Conservation (phyloP, 495 filamentous ascomycete species). For the Elasticomyces elasticus region DNA sequence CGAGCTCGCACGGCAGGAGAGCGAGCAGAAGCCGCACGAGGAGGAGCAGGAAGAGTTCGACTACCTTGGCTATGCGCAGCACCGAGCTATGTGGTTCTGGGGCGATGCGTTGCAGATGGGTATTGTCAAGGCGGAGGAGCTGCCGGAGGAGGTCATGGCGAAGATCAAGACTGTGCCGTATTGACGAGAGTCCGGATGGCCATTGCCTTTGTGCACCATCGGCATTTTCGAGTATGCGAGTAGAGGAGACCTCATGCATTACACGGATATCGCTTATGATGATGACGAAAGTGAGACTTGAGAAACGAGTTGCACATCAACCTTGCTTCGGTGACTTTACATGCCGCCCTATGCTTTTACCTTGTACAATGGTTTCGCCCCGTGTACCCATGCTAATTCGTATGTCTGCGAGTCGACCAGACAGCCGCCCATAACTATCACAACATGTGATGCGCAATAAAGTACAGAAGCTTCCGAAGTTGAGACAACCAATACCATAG, state of each 20-base stretch:
- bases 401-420: not conserved
- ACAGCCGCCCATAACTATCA: conserved; percentile 1
- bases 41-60: conserved; percentile 67
- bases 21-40: conserved; percentile 27
- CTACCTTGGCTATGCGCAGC: conserved; percentile 82
- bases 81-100: conserved; percentile 87
- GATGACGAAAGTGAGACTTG: not conserved
- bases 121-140: conserved; percentile 57
- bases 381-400: not conserved
- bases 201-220: not conserved
- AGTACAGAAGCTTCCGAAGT: not conserved
- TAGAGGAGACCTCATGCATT: too few species aligned
- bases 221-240: not conserved
- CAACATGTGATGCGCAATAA: not conserved
- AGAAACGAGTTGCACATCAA: not conserved
- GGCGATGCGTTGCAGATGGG: conserved; percentile 71
- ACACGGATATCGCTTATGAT: not conserved
- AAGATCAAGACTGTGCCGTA: conserved; percentile 55
- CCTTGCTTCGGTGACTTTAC: not conserved
- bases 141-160: conserved; percentile 51
- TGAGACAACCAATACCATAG: not conserved
- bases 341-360: not conserved
- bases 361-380: not conserved
- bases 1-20: conserved; percentile 2
- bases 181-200: too few species aligned